These are phyloP conservation scores for Moesziomyces globuligerus DNA, from an alignment of 1,284 basidiomycete species.

Conservation along the genomic window DNA sequence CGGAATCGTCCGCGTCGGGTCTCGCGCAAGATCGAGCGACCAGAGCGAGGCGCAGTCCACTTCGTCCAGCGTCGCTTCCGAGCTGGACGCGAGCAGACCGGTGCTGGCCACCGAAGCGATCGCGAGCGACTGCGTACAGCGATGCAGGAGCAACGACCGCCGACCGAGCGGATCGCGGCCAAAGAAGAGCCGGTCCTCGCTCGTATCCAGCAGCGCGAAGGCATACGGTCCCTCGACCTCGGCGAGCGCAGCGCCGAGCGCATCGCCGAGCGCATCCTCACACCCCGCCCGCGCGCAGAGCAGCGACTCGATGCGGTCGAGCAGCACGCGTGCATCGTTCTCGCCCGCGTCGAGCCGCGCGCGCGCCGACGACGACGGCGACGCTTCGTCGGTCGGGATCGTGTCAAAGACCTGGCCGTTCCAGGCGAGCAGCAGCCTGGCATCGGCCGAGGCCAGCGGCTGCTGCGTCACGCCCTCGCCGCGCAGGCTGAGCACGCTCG, in stretches of 20 bases:
- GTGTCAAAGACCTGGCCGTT: slow-evolving; percentile 63
- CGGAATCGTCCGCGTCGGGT: slow-evolving; percentile 2
- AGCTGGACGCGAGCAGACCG: slow-evolving; percentile 70
- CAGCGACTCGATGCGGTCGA: slow-evolving; percentile 29
- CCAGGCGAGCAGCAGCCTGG: slow-evolving; percentile 49
- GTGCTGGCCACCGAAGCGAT: slow-evolving; percentile 76
- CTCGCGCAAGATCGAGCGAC: slow-evolving; percentile 70
- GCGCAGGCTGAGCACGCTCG: slow-evolving; percentile 59
- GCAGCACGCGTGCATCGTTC: slow-evolving; percentile 52
- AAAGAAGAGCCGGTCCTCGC: slow-evolving; percentile 73
- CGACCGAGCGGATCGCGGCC: slow-evolving; percentile 90
- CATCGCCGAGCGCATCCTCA: background rate
- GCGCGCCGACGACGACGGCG: background rate
- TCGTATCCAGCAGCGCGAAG: slow-evolving; percentile 53
- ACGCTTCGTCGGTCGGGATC: slow-evolving; percentile 10
- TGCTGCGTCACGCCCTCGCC: slow-evolving; percentile 48
- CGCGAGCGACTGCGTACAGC: slow-evolving; percentile 73
- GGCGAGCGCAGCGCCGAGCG: slow-evolving; percentile 19
- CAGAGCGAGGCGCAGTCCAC: slow-evolving; percentile 74
- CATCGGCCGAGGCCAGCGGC: slow-evolving; percentile 33
- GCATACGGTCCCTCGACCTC: slow-evolving; percentile 62
- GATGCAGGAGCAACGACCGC: slow-evolving; percentile 79
- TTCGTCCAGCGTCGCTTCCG: slow-evolving; percentile 70
- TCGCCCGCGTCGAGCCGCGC: slow-evolving; percentile 17
- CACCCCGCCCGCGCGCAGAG: background rate